phyloP scores from a whole-genome alignment of 768 basidiomycete genomes.

The Lactifluus echinatus region DNA sequence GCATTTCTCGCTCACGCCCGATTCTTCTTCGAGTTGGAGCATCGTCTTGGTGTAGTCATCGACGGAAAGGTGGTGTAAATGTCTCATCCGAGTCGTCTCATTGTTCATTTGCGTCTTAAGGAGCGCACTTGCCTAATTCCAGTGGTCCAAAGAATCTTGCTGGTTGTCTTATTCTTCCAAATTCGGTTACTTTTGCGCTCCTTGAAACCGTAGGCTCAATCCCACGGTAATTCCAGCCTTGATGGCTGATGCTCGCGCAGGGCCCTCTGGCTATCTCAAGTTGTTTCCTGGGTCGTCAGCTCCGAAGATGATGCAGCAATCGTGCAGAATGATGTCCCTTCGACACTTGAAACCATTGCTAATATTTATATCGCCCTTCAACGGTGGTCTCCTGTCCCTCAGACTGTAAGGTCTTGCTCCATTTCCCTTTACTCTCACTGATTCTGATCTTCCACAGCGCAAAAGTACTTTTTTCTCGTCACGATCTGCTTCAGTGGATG shows the following conservation, averaged over 20 bases:
- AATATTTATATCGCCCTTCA: slow-evolving; percentile 8
- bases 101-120: slow-evolving; percentile 28
- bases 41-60: slow-evolving; percentile 15
- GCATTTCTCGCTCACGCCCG: slow-evolving; percentile 10
- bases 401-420: slow-evolving; percentile 5
- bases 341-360: not conserved
- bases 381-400: slow-evolving; percentile 5
- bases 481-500: not conserved
- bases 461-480: not conserved
- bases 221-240: not conserved
- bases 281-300: slow-evolving; percentile 38
- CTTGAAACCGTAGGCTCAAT: slow-evolving; percentile 44
- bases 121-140: slow-evolving; percentile 45
- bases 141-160: slow-evolving; percentile 48
- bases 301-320: slow-evolving; percentile 16
- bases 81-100: not conserved
- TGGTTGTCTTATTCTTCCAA: slow-evolving; percentile 54
- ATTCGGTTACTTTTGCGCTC: slow-evolving; percentile 56
- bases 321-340: not conserved
- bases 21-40: slow-evolving; percentile 19
- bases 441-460: slow-evolving; percentile 12
- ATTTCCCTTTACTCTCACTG: not conserved
- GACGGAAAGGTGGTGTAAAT: slow-evolving; percentile 2
- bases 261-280: slow-evolving; percentile 39
- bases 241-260: slow-evolving; percentile 24